A percentile compares a stretch with the other conserved stretches of the same genome.
These are phyloP conservation scores for Laburnicola sp. DNA, from an alignment of 2,329 filamentous ascomycete species.

Conservation along the genomic window DNA sequence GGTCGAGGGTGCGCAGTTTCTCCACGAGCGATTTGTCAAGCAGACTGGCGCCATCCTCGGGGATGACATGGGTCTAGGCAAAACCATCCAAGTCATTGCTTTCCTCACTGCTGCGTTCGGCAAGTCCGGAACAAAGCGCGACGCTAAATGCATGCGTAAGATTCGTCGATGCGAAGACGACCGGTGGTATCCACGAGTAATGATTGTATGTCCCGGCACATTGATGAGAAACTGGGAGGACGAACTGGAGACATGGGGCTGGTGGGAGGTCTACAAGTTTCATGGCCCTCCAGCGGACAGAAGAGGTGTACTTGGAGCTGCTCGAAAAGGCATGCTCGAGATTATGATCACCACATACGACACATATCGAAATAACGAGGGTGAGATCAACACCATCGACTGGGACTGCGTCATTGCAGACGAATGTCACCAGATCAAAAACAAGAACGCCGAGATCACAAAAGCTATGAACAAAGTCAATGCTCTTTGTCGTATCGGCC, in stretches of 20 bases:
- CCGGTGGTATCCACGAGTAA: constrained; percentile 78
- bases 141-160: constrained; percentile 84
- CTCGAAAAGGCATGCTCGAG: constrained; percentile 75
- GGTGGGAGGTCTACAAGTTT: constrained; percentile 86
- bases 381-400: constrained; percentile 76
- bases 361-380: constrained; percentile 78
- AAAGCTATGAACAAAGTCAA: constrained; percentile 89
- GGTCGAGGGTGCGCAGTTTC: constrained; percentile 77
- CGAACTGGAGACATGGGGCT: constrained; percentile 88
- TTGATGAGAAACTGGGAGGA: constrained; percentile 89
- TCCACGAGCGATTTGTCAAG: constrained; percentile 87
- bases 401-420: constrained; percentile 97
- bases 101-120: constrained; percentile 92
- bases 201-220: constrained; percentile 87
- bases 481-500: constrained; percentile 84
- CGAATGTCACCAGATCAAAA: constrained; percentile 90
- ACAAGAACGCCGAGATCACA: constrained; percentile 73
- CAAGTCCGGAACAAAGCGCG: constrained; percentile 86
- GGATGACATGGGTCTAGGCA: constrained; percentile 97
- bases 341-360: constrained; percentile 93
- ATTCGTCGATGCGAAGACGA: constrained; percentile 63
- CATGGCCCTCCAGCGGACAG: constrained; percentile 68
- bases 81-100: constrained; percentile 93
- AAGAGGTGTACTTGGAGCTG: constrained; percentile 71
- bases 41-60: constrained; percentile 89